Evolutionary conservation across 306 rosid species (phyloP), one percentile per base, ranked within the genome.

Genomic region (Fagus crenata): DNA sequence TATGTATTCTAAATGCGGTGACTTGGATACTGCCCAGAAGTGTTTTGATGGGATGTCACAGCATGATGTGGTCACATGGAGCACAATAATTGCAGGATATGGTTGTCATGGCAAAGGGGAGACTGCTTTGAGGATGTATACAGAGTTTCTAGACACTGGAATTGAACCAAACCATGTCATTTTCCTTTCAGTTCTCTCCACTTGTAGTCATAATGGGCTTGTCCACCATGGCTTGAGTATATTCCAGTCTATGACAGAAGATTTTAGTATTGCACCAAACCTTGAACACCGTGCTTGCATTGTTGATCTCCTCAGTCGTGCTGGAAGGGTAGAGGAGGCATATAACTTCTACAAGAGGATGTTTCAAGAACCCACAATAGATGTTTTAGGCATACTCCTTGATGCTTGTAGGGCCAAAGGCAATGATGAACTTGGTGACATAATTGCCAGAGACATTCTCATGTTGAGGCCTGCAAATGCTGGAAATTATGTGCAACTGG

Each of bases 1-100:
- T 76, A 89, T 92, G 97, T 92, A 92, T 86, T 82, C 91, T 13
- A 92, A 89, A 82, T 92, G 97, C 40, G 97, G 97, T 13, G 86
- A 87, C 77, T 65, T 89, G 79, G 85, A 85, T 39, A 78, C 77
- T 31, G 95, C 95, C 7, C 89, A 84, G 77, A 88, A 69, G 68
- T 92, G 97, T 83, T 92, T 89, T 63, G 71, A 79, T 71, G 86
- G 74, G 42, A 88, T 91, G 92, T 60, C 79, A 41, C 42, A 70
- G 49, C 86, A 59, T 33, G 97, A 92, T 77, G 67, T 87, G 77
- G 86, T 92, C 51, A 86, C 97, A 46, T 92, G 97, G 95, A 85
- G 97, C 80, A 87, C 89, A 46, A 87, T 92, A 32, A 92, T 92
- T 72, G 74, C 87, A 46, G 93, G 95, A 64, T 84, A 87, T 80